Evolutionary conservation across 345 rosid genomes (phyloP), one percentile per base, ranked within the genome.

Genomic region (Arabidopsis suecica): DNA sequence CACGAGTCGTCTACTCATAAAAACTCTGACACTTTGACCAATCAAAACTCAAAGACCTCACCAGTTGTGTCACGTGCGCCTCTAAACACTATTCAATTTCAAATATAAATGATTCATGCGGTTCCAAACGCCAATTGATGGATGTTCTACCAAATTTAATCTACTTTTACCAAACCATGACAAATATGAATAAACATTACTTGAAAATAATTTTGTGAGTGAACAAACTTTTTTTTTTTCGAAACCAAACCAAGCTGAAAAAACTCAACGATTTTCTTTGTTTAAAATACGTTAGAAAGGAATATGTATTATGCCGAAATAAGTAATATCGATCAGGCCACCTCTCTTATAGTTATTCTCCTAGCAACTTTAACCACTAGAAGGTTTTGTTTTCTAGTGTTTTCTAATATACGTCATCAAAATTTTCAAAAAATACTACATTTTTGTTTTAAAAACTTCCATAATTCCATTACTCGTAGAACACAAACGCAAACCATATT

Each of bases 11-110:
- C 57, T 13, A 51, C 1, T 61, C 65, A 30, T 20, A 11, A 7
- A n/a, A 9, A 2, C 4, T 12, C 80, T 69, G 80, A 69, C 75
- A 69, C 65, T 54, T 69, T 76, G 71, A 62, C 80, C 70, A 75
- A 48, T 60, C 51, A 61, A 28, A 63, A 10, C 3, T 9, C 47
- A 11, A 9, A 45, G 11, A 4, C 42, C 10, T 23, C 59, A 75
- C 33, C 33, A 61, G 69, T 61, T 3, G 20, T 47, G 11, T 76
- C 75, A 76, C 80, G 80, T 76, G 80, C 65, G 80, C 60, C 36
- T n/a, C 1, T 55, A n/a, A n/a, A 40, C 2, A 76, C 75, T 62
- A 14, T 76, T 68, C 25, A 59, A 0, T 18, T 58, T 49, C 56
- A 28, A 28, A 1, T 3, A 16, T 18, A 3, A 49, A 23, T 12